A percentile compares a stretch with the other conserved stretches of the same genome.
Conservation (phyloP, 1,284 basidiomycete genomes). For the Malassezia japonica region DNA sequence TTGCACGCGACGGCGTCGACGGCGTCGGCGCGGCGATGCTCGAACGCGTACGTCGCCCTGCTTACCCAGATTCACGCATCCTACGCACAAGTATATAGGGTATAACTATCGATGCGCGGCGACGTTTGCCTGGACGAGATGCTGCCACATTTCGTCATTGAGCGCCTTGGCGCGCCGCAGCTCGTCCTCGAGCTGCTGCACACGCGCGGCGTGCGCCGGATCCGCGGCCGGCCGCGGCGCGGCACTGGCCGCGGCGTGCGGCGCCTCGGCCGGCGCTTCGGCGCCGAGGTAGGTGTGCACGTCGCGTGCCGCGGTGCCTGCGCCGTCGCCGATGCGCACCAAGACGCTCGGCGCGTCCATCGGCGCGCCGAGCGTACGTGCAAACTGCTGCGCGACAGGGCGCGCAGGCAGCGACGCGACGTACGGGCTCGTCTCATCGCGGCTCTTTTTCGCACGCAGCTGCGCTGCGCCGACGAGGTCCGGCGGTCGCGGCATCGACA, state of each 20-base stretch:
- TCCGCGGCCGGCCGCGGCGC: not conserved
- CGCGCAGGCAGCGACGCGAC: conserved; percentile 6
- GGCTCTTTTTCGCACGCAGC: conserved; percentile 7
- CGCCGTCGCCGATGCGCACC: conserved; percentile 4
- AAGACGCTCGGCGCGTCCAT: not conserved
- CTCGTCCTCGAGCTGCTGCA: conserved; percentile 23
- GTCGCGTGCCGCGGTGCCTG: not conserved
- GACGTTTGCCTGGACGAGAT: conserved; percentile 15
- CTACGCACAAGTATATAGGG: conserved; percentile 8
- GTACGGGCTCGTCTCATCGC: conserved; percentile 7
- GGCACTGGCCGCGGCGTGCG: not conserved
- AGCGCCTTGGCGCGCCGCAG: conserved; percentile 31
- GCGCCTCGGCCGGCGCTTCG: not conserved
- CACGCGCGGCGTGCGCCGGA: conserved; percentile 12
- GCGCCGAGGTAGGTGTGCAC: not conserved
- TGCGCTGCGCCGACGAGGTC: conserved; percentile 21
- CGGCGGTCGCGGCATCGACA: conserved; percentile 20
- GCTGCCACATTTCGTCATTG: conserved; percentile 37
- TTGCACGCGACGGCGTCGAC: not conserved
- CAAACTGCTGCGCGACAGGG: conserved; percentile 5
- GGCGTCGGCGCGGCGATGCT: not conserved
- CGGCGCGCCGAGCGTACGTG: not conserved
- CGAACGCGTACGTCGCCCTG: not conserved
- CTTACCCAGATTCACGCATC: conserved; percentile 1
- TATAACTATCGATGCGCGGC: conserved; percentile 8